Percentiles rank a stretch among this genome's conserved stretches.
Conservation (phyloP, 768 basidiomycete species). For the Mycena metata region DNA sequence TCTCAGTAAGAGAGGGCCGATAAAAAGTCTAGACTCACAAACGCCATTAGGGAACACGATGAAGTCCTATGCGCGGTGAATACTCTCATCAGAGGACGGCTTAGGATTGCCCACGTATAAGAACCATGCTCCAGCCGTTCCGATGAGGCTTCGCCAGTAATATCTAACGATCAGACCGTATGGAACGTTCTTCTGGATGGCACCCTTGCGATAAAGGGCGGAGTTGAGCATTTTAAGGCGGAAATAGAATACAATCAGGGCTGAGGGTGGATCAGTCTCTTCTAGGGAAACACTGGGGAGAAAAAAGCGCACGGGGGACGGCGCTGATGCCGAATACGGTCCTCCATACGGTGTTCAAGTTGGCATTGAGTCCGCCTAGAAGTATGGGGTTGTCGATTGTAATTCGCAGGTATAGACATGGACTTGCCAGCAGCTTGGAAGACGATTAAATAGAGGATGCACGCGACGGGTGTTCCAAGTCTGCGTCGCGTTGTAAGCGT, state of each 20-base stretch:
- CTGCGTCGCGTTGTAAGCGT: constrained; percentile 9
- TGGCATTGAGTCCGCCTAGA: constrained; percentile 28
- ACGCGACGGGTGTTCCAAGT: constrained; percentile 70
- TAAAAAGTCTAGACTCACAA: constrained; percentile 54
- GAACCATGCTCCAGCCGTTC: constrained; percentile 83
- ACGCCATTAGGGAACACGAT: constrained; percentile 81
- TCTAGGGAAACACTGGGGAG: not conserved
- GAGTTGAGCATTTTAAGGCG: constrained; percentile 81
- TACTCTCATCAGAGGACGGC: constrained; percentile 18
- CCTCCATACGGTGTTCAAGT: constrained; percentile 59
- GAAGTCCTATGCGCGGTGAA: constrained; percentile 21
- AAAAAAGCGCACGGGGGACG: constrained; percentile 49
- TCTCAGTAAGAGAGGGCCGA: not conserved
- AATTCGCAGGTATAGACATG: constrained; percentile 54
- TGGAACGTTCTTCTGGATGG: constrained; percentile 77
- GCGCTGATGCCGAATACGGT: constrained; percentile 70
- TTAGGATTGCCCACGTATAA: constrained; percentile 72
- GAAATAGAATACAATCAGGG: constrained; percentile 78
- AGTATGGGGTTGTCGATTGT: not conserved
- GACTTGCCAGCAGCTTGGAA: constrained; percentile 76
- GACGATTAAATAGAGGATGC: constrained; percentile 71
- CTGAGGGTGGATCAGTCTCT: constrained; percentile 71
- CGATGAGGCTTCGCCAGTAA: constrained; percentile 79
- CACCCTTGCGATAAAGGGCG: constrained; percentile 70
- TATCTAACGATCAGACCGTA: constrained; percentile 70